Conservation (phyloP, 176 grass and related monocot genomes). For the Oropetium thomaeum region DNA sequence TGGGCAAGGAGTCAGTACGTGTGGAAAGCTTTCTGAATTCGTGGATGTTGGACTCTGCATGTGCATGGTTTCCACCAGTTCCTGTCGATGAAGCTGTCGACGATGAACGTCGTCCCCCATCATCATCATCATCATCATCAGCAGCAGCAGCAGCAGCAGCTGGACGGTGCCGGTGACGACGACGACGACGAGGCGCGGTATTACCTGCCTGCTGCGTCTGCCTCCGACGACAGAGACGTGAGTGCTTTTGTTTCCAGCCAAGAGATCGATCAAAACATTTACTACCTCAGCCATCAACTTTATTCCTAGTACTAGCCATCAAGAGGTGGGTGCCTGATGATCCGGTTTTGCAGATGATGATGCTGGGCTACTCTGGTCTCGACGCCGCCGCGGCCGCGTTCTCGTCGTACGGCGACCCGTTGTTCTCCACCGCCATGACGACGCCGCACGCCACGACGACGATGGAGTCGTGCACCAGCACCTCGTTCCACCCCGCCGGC, state of each 20-base stretch:
- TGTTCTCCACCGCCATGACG: not conserved
- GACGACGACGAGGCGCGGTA: conserved; percentile 28
- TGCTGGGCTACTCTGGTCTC: not conserved
- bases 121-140: too few species aligned
- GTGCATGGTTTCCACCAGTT: conserved; percentile 51
- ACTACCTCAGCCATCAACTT: too few species aligned
- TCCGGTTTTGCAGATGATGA: not conserved
- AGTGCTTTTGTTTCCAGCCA: not conserved
- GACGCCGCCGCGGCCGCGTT: not conserved
- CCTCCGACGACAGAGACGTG: conserved; percentile 27
- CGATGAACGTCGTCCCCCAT: too few species aligned
- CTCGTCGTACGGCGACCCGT: conserved; percentile 20
- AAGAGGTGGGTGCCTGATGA: too few species aligned
- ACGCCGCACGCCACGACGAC: not conserved
- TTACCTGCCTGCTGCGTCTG: not conserved
- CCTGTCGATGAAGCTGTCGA: conserved; percentile 69
- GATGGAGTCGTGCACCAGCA: not conserved
- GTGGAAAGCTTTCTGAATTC: not conserved
- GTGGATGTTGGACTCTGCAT: not conserved
- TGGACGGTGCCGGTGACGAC: too few species aligned
- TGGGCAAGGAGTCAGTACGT: too few species aligned
- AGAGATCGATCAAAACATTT: not conserved
- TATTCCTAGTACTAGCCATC: too few species aligned
- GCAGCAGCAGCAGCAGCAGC: too few species aligned
- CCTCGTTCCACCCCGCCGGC: not conserved